Conservation (phyloP, 2,329 filamentous ascomycete genomes). For the Neofusicoccum cordaticola region DNA sequence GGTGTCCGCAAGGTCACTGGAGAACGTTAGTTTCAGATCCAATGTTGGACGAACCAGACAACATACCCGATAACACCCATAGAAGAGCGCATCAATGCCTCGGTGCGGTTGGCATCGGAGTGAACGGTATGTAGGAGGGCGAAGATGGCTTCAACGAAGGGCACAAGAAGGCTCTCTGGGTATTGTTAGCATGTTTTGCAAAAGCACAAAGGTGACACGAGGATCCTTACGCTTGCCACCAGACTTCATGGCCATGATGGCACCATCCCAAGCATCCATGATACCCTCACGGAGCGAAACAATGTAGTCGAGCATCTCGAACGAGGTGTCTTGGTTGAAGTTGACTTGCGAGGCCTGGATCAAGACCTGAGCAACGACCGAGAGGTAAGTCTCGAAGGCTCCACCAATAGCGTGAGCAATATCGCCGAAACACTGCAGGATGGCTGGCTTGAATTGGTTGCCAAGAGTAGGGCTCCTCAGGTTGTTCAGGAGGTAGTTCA, state of each 20-base stretch:
- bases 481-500: constrained; percentile 96
- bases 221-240: constrained; percentile 58
- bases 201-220: not conserved
- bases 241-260: constrained; percentile 88
- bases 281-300: constrained; percentile 93
- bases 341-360: constrained; percentile 88
- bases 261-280: constrained; percentile 98
- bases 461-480: constrained; percentile 81
- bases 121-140: constrained; percentile 77
- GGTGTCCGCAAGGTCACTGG: constrained; percentile 85
- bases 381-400: constrained; percentile 88
- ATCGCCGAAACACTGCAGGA: constrained; percentile 95
- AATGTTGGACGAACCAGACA: not conserved
- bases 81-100: constrained; percentile 84
- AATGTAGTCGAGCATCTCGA: constrained; percentile 97
- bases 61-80: constrained; percentile 96
- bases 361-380: constrained; percentile 87
- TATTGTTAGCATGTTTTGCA: not conserved
- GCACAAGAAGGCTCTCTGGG: constrained; percentile 63
- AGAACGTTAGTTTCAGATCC: constrained; percentile 35
- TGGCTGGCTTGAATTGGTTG: constrained; percentile 97
- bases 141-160: constrained; percentile 83
- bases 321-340: constrained; percentile 73
- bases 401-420: constrained; percentile 92
- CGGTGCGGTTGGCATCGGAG: constrained; percentile 81